These are phyloP conservation scores for Heliocybe sulcata DNA, from an alignment of 1,284 basidiomycete genomes.

Conservation along the genomic window DNA sequence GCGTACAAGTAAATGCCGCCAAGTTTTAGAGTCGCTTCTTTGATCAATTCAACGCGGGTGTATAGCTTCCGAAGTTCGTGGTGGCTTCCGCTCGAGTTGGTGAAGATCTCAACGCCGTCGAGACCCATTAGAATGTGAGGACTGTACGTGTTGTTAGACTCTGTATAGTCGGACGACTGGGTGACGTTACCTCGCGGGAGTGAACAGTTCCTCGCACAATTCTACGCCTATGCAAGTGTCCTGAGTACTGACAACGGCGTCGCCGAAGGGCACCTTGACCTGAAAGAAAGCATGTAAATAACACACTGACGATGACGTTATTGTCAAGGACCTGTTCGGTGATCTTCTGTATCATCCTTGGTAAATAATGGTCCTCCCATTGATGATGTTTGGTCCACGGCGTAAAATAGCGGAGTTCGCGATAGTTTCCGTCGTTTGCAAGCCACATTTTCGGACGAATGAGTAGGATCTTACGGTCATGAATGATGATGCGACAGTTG, in stretches of 20 bases:
- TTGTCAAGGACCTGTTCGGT: constrained; percentile 70
- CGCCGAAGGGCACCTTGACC: constrained; percentile 90
- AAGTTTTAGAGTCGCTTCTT: constrained; percentile 93
- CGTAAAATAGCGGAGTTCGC: constrained; percentile 93
- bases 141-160: constrained; percentile 30
- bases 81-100: constrained; percentile 95
- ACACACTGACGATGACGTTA: neutral
- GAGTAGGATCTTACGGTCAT: constrained; percentile 81
- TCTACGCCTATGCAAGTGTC: constrained; percentile 97
- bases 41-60: constrained; percentile 89
- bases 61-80: constrained; percentile 96
- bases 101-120: constrained; percentile 98
- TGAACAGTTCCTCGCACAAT: constrained; percentile 96
- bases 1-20: constrained; percentile 97
- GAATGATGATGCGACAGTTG: constrained; percentile 90
- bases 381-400: constrained; percentile 89
- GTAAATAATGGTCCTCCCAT: constrained; percentile 86
- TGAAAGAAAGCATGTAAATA: constrained; percentile 19
- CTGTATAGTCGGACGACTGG: constrained; percentile 3
- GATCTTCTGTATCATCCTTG: constrained; percentile 77
- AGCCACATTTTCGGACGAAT: constrained; percentile 99
- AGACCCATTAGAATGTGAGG: constrained; percentile 97
- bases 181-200: constrained; percentile 74
- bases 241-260: constrained; percentile 87
- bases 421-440: constrained; percentile 97